Conservation (phyloP, 2,329 filamentous ascomycete species). For the Exserohilum turcica region DNA sequence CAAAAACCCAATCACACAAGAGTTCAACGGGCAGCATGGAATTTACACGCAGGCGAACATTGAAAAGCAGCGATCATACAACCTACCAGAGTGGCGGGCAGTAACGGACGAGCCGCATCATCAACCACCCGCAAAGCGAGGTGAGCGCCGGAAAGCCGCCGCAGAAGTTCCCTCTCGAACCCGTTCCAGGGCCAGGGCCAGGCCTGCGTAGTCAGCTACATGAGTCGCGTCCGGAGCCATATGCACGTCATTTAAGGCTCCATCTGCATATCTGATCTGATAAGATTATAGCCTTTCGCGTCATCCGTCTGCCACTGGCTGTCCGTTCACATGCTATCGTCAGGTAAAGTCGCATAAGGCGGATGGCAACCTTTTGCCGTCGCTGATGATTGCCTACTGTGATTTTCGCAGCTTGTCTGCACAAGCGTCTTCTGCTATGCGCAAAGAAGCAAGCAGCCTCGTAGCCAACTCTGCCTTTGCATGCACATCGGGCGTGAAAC, state of each 20-base stretch:
- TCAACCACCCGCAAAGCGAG: conserved; percentile 88
- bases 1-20: conserved; percentile 96
- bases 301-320: not conserved
- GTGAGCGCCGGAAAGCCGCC: conserved; percentile 69
- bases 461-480: not conserved
- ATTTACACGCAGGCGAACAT: conserved; percentile 98
- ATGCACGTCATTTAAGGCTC: conserved; percentile 31
- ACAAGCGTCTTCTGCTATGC: no score
- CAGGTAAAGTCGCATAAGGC: not conserved
- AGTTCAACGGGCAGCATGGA: conserved; percentile 94
- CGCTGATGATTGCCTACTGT: no score
- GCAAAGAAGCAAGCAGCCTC: not conserved
- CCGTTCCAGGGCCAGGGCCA: no score
- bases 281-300: conserved; percentile 22
- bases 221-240: conserved; percentile 9
- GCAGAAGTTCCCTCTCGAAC: conserved; percentile 39
- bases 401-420: no score
- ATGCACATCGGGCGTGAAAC: conserved; percentile 1
- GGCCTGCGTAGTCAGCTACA: no score
- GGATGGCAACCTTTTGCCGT: no score
- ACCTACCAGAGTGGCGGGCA: conserved; percentile 92
- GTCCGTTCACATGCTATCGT: not conserved
- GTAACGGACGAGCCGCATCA: conserved; percentile 94
- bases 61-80: conserved; percentile 93
- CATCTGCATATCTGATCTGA: conserved; percentile 25